Evolutionary conservation across 305 asterid species (phyloP), one percentile per base, ranked within the genome.

Genomic region (Plantago coronopus): DNA sequence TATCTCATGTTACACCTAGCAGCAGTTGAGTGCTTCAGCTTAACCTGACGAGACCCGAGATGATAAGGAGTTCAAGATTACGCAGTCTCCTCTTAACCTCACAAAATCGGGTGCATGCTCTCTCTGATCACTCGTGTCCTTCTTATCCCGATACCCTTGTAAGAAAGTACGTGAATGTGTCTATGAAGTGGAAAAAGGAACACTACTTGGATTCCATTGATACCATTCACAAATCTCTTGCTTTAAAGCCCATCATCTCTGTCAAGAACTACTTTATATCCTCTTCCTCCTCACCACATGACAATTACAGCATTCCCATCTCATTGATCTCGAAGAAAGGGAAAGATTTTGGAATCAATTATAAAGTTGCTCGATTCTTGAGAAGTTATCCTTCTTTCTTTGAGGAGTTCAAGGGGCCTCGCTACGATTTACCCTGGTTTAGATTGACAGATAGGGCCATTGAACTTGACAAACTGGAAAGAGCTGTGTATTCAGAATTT

Each of bases 121-220:
- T 29, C 21, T 20, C 37, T 23, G 25, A 42, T 57, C 63, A 70
- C 17, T 51, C 67, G 50, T 40, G 65, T 16, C 55, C 63, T 58
- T 71, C 76, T 50, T 49, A 56, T 54, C 47, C 67, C 25, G 57
- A 69, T 72, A 64, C 44, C 66, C 91, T 71, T 7, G 70, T 50
- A n/a, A 87, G 64, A 69, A 64, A 71, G 50, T 85, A 87, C 53
- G 96, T 87, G 18, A 67, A 83, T 71, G 97, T 85, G 64, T 83
- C 77, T 82, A 87, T 85, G 97, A 84, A 90, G 67, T 78, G 95
- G 95, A 90, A 87, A 68, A 87, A 87, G 59, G 95, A 90, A 63
- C 67, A 77, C 2, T 74, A 65, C 66, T 79, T 62, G 17, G 96
- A 90, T 68, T 81, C 95, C 17, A 77, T 87, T 21, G 93, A 81